Base-by-base conservation (phyloP, 108 stramenopile species). In the Stephanodiscus minutulus region DNA sequence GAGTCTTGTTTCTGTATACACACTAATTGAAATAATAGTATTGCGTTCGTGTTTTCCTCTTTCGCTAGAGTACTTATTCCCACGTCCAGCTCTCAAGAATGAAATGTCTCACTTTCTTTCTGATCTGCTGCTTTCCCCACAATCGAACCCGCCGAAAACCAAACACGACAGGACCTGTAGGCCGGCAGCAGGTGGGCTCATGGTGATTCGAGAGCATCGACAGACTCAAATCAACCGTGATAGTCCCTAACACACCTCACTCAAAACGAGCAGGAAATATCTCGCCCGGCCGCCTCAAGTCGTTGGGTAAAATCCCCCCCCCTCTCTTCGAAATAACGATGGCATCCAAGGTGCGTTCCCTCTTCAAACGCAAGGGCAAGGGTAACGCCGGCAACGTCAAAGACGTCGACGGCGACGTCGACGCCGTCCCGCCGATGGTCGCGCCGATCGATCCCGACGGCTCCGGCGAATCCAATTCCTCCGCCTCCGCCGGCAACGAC, bases 311-410 rank as follows among this genome's bases (percentile, higher is more conserved):
- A 54, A 24, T 54, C 53, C 2, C 22, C 53, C 2, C 22, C 53
- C 20, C 55, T 29, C 27, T 15, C 27, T 1, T 2, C 20, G 15
- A 8, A 28, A 5, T 10, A 56, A 56, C 55, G 0, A 74, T 74
- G 73, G 57, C 73, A 36, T 74, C 64, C 17, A 75, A 75, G 54
- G 68, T 76, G 61, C 75, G 68, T 15, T 76, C 75, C 44, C 53
- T 76, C 52, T 76, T 76, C 68, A 69, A 63, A 47, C 62, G 54
- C 43, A 68, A 68, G 53, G 55, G 52, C 21, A 68, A 63, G 18
- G 58, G 44, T 17, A 29, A 69, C 20, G 44, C 44, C 5, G 33
- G 22, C 29, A 33, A 31, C 11, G 27, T 27, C 63, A 33, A 49
- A 15, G 44, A 49, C 6, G 8, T 29, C 55, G 55, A 13, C 55